phyloP scores from a whole-genome alignment of 2,329 filamentous ascomycete species.

The Penicillium janthinellum region DNA sequence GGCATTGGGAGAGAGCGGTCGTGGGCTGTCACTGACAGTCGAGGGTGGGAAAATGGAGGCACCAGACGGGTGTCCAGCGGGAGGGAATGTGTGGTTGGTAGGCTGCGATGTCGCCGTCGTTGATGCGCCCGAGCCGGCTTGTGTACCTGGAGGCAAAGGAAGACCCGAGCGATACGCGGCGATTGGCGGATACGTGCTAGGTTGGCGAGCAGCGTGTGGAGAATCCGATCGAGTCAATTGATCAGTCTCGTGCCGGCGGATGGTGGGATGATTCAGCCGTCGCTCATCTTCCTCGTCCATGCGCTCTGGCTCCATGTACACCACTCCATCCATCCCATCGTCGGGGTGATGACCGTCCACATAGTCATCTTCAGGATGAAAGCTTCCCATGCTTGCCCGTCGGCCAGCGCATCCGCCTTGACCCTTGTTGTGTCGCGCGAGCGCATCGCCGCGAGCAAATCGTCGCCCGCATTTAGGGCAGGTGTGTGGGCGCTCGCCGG shows the following conservation, averaged over 20 bases:
- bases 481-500: constrained; percentile 90
- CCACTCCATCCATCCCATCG: constrained; percentile 64
- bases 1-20: constrained; percentile 64
- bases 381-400: constrained; percentile 80
- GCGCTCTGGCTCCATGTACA: constrained; percentile 57
- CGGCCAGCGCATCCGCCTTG: constrained; percentile 93
- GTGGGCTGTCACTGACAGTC: constrained; percentile 82
- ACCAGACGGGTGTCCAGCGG: constrained; percentile 44
- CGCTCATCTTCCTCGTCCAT: constrained; percentile 55
- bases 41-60: constrained; percentile 69
- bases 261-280: constrained; percentile 63
- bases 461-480: constrained; percentile 93
- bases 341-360: constrained; percentile 50
- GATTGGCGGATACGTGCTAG: constrained; percentile 76
- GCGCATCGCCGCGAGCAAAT: constrained; percentile 91
- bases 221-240: constrained; percentile 47
- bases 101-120: constrained; percentile 51
- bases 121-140: constrained; percentile 58
- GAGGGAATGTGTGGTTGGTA: constrained; percentile 43
- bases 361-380: constrained; percentile 75
- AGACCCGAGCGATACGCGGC: constrained; percentile 60
- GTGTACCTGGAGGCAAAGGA: constrained; percentile 61
- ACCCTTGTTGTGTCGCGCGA: constrained; percentile 93
- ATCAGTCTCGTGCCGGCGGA: constrained; percentile 70
- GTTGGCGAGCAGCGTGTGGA: constrained; percentile 67